Percentiles rank a stretch among this genome's conserved stretches.
Conservation (phyloP, 73 alveolate genomes). For the Halteria grandinella region DNA sequence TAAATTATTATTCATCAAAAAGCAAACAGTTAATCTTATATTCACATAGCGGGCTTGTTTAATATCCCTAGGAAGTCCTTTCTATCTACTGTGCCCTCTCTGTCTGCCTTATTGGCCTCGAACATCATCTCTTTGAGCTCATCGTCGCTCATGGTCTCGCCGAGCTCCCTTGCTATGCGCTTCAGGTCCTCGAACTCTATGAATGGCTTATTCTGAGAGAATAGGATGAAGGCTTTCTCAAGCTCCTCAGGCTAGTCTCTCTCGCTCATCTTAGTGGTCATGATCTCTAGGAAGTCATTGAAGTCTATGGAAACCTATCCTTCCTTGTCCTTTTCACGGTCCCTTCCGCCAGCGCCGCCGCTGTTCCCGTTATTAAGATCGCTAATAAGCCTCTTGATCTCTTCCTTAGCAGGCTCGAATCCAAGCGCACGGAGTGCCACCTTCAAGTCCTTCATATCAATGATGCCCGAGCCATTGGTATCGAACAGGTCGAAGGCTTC, state of each 20-base stretch:
- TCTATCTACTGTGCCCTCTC: constrained; percentile 61
- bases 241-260: constrained; percentile 88
- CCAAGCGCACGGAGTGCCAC: constrained; percentile 94
- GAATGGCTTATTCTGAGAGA: constrained; percentile 70
- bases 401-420: constrained; percentile 95
- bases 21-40: too few relatives aligned
- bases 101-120: constrained; percentile 81
- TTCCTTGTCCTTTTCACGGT: constrained; percentile 85
- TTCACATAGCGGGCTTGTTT: constrained; percentile 54
- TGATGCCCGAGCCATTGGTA: constrained; percentile 88
- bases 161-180: constrained; percentile 90
- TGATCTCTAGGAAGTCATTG: constrained; percentile 92
- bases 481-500: constrained; percentile 78
- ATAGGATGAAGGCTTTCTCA: constrained; percentile 78
- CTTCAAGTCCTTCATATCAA: constrained; percentile 91
- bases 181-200: constrained; percentile 87
- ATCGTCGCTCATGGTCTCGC: constrained; percentile 96
- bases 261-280: constrained; percentile 94
- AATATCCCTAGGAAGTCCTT: constrained; percentile 55
- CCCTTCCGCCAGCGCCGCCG: constrained; percentile 25
- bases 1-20: too few relatives aligned
- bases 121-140: constrained; percentile 93
- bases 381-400: constrained; percentile 79
- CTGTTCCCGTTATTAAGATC: constrained; percentile 74
- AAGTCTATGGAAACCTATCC: constrained; percentile 91